phyloP scores from a whole-genome alignment of 345 rosid genomes.

The Passiflora organensis region DNA sequence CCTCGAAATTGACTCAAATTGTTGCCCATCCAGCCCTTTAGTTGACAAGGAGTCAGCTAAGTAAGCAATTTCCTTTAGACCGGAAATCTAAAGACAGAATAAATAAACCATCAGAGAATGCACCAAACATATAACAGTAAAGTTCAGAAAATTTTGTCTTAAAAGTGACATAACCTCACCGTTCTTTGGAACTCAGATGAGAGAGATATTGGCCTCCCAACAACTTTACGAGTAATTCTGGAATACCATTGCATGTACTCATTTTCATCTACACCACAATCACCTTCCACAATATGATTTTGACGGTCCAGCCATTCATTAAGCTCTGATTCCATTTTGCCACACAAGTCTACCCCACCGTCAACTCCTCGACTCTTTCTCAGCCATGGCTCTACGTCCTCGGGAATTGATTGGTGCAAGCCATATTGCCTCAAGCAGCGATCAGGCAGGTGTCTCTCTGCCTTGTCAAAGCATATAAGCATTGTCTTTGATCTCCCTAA shows the following conservation, averaged over 20 bases:
- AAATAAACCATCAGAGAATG: constrained; percentile 1
- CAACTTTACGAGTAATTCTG: constrained; percentile 63
- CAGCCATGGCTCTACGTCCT: constrained; percentile 80
- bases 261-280: constrained; percentile 54
- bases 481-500: constrained; percentile 90
- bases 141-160: not conserved
- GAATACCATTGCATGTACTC: constrained; percentile 81
- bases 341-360: constrained; percentile 91
- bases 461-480: constrained; percentile 96
- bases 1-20: constrained; percentile 30
- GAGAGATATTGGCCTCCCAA: constrained; percentile 29
- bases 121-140: not conserved
- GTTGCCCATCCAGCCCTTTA: constrained; percentile 27
- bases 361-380: constrained; percentile 96
- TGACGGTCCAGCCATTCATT: constrained; percentile 77
- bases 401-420: constrained; percentile 71
- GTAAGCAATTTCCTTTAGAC: constrained; percentile 26
- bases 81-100: constrained; percentile 22
- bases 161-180: constrained; percentile 3
- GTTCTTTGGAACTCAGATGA: constrained; percentile 34
- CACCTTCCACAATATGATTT: constrained; percentile 56
- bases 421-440: constrained; percentile 89
- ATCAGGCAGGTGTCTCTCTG: constrained; percentile 96
- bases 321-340: constrained; percentile 85
- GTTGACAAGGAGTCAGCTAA: constrained; percentile 25